Base-by-base conservation (phyloP, 2,329 filamentous ascomycete genomes). In the Pseudogymnoascus sp. region DNA sequence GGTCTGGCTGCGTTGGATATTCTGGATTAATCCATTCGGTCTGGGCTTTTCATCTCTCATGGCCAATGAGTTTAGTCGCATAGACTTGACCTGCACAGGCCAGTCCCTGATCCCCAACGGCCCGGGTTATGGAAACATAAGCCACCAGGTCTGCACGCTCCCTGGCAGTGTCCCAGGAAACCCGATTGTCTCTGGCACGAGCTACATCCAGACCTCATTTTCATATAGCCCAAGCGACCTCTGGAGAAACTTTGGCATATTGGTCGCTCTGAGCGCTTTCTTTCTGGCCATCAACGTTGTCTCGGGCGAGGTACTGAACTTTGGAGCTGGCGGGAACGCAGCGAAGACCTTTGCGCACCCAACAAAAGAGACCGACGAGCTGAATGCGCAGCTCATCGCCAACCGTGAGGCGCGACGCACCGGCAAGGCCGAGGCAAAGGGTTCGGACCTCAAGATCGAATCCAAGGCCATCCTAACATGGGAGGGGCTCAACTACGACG, bases 251-350 rank as follows among this genome's bases (percentile, higher is more conserved):
- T 79, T 84, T 61, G 82, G 81, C 7, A 83, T 84, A 57, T 66
- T 85, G 38, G 83, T 82, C 77, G 82, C 77, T 0, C 87, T 77
- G 76, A 86, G 83, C 82, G 76, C 70, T 6, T 69, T 86, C 0
- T 86, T 80, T 61, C 79, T 82, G 9, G 76, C 61, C 2, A 66
- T 85, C 3, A 88, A 84, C 0, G 77, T 88, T 45, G 68, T 79
- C 58, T 75, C 76, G 21, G 41, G 92, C 8, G 41, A 52, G 21
- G 88, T 84, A 0, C 72, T 73, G 0, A 72, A 74, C 13, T 88
- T 85, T 85, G 88, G 89, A 39, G 86, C 88, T 70, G 90, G 87
- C 6, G 90, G 90, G n/a, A 90, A 86, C 67, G 82, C 87, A 0
- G 84, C 90, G 21, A 92, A 88, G 30, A 84, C 91, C 59, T 95